Evolutionary conservation across 1,139 yeast species (phyloP).

Genomic region (Yamadazyma conglobata): DNA sequence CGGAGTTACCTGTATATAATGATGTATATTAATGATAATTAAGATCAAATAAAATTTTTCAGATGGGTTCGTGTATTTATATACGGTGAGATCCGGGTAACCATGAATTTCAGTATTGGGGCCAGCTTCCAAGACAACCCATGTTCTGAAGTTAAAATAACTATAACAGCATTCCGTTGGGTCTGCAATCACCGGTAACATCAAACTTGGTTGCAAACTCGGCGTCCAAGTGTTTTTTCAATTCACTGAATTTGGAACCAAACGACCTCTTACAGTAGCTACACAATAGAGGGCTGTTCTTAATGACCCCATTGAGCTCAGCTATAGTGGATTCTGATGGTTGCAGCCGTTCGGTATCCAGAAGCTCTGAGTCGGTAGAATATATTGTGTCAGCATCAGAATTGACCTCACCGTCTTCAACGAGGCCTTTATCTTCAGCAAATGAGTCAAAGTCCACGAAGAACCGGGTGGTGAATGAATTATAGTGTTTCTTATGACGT

Average conservation of each 20-base stretch:
- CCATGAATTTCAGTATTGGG: too few relatives aligned
- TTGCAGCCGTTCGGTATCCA: background rate
- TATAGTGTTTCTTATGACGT: conserved; percentile 66
- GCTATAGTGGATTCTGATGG: conserved; percentile 9
- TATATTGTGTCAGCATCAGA: conserved; percentile 8
- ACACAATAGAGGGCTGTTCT: conserved; percentile 45
- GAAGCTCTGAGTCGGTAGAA: conserved; percentile 8
- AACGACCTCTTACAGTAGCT: conserved; percentile 46
- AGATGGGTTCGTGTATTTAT: too few relatives aligned
- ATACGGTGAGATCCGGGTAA: too few relatives aligned
- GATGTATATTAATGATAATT: too few relatives aligned
- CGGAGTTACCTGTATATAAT: too few relatives aligned
- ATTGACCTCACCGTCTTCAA: conserved; percentile 6
- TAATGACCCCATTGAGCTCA: conserved; percentile 27
- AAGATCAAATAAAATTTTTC: too few relatives aligned
- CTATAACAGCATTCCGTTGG: conserved; percentile 6
- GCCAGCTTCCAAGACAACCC: too few relatives aligned
- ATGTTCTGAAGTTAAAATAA: too few relatives aligned
- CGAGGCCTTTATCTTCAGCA: conserved; percentile 9
- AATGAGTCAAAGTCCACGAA: conserved; percentile 49
- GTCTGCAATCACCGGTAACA: conserved; percentile 4
- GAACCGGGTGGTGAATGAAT: conserved; percentile 64
- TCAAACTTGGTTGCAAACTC: conserved; percentile 33
- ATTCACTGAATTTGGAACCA: conserved; percentile 40
- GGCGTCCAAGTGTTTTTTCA: conserved; percentile 46